Conservation (phyloP, 1,284 basidiomycete genomes). For the Anthracocystis walkeri region DNA sequence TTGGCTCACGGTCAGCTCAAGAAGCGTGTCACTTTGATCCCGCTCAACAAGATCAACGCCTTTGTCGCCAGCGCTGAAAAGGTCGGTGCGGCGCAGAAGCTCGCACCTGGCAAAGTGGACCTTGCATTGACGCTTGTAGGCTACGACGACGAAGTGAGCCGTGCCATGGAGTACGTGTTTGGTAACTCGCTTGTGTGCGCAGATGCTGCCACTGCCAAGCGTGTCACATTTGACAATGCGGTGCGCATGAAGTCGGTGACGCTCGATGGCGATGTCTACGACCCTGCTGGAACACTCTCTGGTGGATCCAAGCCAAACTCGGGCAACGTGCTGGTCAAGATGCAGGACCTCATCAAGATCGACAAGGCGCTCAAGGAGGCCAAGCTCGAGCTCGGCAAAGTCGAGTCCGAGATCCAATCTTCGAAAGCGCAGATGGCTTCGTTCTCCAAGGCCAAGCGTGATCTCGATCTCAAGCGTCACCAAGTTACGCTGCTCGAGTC, state of each 20-base stretch:
- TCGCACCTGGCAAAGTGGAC: slow-evolving; percentile 84
- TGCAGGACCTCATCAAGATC: slow-evolving; percentile 81
- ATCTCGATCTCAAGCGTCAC: slow-evolving; percentile 89
- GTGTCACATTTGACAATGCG: slow-evolving; percentile 85
- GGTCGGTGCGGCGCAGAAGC: slow-evolving; percentile 79
- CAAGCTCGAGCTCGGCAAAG: slow-evolving; percentile 73
- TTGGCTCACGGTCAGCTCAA: slow-evolving; percentile 84
- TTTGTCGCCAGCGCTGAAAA: slow-evolving; percentile 79
- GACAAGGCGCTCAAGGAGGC: slow-evolving; percentile 75
- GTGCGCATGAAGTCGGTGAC: slow-evolving; percentile 87
- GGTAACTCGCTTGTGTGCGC: slow-evolving; percentile 92
- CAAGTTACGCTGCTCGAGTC: slow-evolving; percentile 85
- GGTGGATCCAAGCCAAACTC: slow-evolving; percentile 88
- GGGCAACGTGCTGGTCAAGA: slow-evolving; percentile 80
- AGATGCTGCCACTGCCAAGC: slow-evolving; percentile 87
- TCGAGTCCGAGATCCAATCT: slow-evolving; percentile 76
- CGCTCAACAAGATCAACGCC: slow-evolving; percentile 88
- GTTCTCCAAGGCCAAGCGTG: slow-evolving; percentile 78
- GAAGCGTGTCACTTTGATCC: slow-evolving; percentile 93
- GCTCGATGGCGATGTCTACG: slow-evolving; percentile 93
- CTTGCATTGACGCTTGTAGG: slow-evolving; percentile 88
- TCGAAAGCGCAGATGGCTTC: slow-evolving; percentile 74
- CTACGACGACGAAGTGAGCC: slow-evolving; percentile 84
- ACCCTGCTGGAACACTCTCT: slow-evolving; percentile 91
- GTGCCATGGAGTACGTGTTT: slow-evolving; percentile 94